Evolutionary conservation across 371 early-diverging fungal genomes (phyloP).

Genomic region (Actinomortierella wolfii): DNA sequence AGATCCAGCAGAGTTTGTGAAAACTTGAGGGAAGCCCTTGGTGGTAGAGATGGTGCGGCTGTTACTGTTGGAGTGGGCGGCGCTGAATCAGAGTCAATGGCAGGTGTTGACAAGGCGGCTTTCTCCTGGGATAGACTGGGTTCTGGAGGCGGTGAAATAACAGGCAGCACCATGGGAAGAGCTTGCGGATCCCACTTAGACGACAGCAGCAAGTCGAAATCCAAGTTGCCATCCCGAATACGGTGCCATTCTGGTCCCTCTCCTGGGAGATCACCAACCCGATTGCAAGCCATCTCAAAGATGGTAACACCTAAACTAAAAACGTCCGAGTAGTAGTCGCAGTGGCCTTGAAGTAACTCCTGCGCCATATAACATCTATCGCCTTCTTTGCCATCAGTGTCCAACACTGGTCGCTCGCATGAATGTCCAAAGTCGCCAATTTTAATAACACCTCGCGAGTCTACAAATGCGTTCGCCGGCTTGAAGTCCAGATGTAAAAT

Average conservation of each 20-base stretch:
- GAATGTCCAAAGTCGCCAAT: conserved; percentile 90
- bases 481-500: conserved; percentile 90
- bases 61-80: neutral
- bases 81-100: neutral
- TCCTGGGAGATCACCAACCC: conserved; percentile 72
- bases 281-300: conserved; percentile 83
- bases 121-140: neutral
- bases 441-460: conserved; percentile 65
- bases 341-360: conserved; percentile 81
- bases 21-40: conserved; percentile 7
- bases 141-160: conserved; percentile 3
- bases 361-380: conserved; percentile 97
- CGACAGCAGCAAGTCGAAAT: conserved; percentile 3
- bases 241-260: conserved; percentile 88
- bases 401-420: conserved; percentile 58
- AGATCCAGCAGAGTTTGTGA: conserved; percentile 56
- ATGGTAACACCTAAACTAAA: conserved; percentile 94
- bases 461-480: conserved; percentile 85
- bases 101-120: neutral
- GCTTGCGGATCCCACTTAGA: neutral
- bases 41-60: conserved; percentile 22
- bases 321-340: conserved; percentile 86
- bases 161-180: conserved; percentile 47
- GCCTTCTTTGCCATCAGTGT: conserved; percentile 70
- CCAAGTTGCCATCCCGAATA: conserved; percentile 76